Conservation (phyloP, 129 eudicot species). For the Mikania micrantha region DNA sequence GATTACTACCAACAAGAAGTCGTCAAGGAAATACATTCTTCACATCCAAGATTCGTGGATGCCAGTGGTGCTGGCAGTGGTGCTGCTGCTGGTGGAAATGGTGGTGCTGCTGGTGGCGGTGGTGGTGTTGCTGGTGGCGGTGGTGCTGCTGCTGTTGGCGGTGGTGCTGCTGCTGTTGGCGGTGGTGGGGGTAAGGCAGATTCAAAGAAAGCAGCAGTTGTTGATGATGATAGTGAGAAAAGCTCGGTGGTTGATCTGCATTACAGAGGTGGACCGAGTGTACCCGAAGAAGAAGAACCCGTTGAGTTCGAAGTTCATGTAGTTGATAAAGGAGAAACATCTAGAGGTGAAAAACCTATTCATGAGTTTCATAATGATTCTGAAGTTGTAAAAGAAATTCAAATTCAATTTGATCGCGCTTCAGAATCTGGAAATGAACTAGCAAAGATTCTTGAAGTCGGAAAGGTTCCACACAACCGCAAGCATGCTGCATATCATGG, state of each 20-base stretch:
- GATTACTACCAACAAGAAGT: constrained; percentile 53
- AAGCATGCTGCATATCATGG: constrained; percentile 81
- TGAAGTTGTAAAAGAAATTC: constrained; percentile 81
- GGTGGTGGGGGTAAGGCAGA: constrained; percentile 37
- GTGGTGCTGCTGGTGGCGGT: neutral
- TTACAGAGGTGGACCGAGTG: constrained; percentile 36
- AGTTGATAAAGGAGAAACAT: constrained; percentile 55
- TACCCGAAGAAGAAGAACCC: constrained; percentile 47
- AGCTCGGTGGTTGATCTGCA: constrained; percentile 31
- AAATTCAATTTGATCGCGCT: constrained; percentile 81
- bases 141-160: neutral
- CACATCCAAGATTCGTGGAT: constrained; percentile 50
- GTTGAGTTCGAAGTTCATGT: constrained; percentile 92
- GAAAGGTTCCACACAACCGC: constrained; percentile 63
- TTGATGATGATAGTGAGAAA: constrained; percentile 40
- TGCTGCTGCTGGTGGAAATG: neutral
- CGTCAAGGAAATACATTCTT: constrained; percentile 67
- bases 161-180: neutral
- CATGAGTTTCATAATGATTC: constrained; percentile 54
- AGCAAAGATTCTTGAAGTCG: constrained; percentile 84
- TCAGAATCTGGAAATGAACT: constrained; percentile 72
- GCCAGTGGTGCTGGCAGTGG: constrained; percentile 20
- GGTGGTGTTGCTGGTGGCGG: constrained; percentile 18
- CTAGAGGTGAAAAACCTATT: constrained; percentile 31
- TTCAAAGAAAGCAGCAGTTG: constrained; percentile 34